A percentile compares a stretch with the other conserved stretches of the same genome.
Conservation (phyloP, 352 stramenopile species). For the Elongisporangium undulatum region DNA sequence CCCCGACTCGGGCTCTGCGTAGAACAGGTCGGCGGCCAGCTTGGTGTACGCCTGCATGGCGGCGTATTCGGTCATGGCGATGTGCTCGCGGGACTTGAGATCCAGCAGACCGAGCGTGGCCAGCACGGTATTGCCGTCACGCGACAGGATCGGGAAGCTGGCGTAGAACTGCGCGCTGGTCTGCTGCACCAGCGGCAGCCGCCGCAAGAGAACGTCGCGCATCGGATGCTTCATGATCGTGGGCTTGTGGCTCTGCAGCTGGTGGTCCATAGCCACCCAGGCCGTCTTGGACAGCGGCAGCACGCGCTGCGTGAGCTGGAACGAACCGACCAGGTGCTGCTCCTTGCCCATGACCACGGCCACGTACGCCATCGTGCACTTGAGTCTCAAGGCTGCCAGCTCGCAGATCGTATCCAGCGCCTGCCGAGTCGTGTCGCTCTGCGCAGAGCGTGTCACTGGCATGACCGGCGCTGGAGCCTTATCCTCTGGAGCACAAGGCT, state of each 20-base stretch:
- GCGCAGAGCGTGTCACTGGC: slow-evolving; percentile 1
- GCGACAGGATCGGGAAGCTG: slow-evolving; percentile 40
- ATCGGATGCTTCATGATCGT: slow-evolving; percentile 41
- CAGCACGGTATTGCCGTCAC: slow-evolving; percentile 9
- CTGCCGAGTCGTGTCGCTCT: slow-evolving; percentile 4
- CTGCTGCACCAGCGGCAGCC: slow-evolving; percentile 32
- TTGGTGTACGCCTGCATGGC: slow-evolving; percentile 50
- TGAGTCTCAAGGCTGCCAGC: slow-evolving; percentile 36
- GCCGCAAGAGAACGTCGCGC: slow-evolving; percentile 25
- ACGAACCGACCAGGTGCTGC: slow-evolving; percentile 35
- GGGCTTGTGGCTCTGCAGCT: slow-evolving; percentile 14
- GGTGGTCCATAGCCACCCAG: slow-evolving; percentile 9
- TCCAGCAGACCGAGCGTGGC: slow-evolving; percentile 43
- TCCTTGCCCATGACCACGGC: slow-evolving; percentile 17
- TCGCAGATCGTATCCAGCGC: slow-evolving; percentile 60
- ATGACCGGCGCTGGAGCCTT: background rate
- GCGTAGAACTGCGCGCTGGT: slow-evolving; percentile 46
- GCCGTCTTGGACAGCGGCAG: slow-evolving; percentile 9
- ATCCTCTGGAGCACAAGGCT: slow-evolving; percentile 3
- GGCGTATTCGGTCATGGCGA: slow-evolving; percentile 33
- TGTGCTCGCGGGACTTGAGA: slow-evolving; percentile 17
- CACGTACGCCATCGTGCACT: slow-evolving; percentile 44
- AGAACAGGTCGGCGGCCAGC: slow-evolving; percentile 45
- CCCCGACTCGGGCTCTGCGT: slow-evolving; percentile 3
- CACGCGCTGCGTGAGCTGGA: slow-evolving; percentile 16